These are phyloP conservation scores for Ilex aquifolium DNA, from an alignment of 257 asterid species.

Conservation along the genomic window DNA sequence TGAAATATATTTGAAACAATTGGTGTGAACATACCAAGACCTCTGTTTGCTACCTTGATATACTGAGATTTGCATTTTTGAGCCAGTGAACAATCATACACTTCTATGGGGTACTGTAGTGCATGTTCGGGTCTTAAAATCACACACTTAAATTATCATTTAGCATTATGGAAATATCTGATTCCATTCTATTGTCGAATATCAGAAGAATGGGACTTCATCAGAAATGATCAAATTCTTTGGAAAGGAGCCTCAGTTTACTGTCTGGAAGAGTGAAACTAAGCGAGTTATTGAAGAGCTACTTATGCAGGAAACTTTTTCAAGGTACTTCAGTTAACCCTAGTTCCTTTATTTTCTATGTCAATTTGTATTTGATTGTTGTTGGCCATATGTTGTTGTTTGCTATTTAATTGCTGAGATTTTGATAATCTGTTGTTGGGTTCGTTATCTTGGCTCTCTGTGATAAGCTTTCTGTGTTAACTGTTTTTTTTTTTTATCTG, in stretches of 20 bases:
- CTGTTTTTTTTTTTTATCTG: too few relatives aligned
- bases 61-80: too few relatives aligned
- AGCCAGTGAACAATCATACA: too few relatives aligned
- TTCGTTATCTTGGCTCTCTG: too few relatives aligned
- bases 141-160: too few relatives aligned
- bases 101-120: too few relatives aligned
- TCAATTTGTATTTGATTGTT: constrained; percentile 5
- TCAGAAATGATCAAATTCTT: constrained; percentile 21
- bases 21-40: too few relatives aligned
- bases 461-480: too few relatives aligned
- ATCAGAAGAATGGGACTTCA: constrained; percentile 24
- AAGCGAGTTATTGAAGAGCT: constrained; percentile 62
- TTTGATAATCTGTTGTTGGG: not conserved
- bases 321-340: constrained; percentile 50
- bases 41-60: too few relatives aligned
- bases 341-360: not conserved
- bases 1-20: too few relatives aligned
- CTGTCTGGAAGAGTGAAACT: constrained; percentile 37
- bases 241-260: constrained; percentile 28
- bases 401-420: not conserved
- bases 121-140: too few relatives aligned
- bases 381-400: constrained; percentile 5
- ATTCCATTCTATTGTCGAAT: constrained; percentile 4
- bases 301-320: constrained; percentile 60
- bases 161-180: too few relatives aligned